Base-by-base conservation (phyloP, 768 basidiomycete species). In the Glaciozyma antarctica region DNA sequence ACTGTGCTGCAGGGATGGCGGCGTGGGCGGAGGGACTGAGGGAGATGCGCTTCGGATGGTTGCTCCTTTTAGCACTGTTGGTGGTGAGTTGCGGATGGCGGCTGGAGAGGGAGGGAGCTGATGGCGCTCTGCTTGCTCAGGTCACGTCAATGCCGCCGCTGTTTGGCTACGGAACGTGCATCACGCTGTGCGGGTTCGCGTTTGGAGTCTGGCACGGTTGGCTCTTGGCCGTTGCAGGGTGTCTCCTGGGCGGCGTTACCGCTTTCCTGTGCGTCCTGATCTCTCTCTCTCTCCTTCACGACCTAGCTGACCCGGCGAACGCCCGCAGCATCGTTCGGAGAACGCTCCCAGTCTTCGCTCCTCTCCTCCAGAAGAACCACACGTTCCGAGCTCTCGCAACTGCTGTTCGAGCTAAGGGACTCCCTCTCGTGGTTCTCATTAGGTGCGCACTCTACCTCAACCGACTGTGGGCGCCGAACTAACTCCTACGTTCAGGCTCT, bases 371-470 rank as follows among this genome's bases (percentile, higher is more conserved):
- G 0, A 55, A 34, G 10, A 22, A 66, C 7, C 38, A 34, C 19
- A 72, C 71, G 9, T 68, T 68, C 45, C 2, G 32, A 21, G 71
- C 68, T 9, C 62, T 72, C 12, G 60, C 64, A 19, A 54, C 24
- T 16, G 69, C 62, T 44, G 70, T 65, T 9, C 10, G 78, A 65
- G 82, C 84, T 21, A 88, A 86, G 75, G 90, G 90, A 22, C 78
- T 90, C 22, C 85, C 85, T n/a, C 78, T 90, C 28, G 87, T 92
- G 48, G 82, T 89, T 69, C 81, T 92, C 55, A 86, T 91, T 66
- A 84, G 68, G 57, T 64, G 58, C 30, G 60, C 10, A 16, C 17
- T 4, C 9, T 21, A 8, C 17, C 6, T 28, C 19, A 4, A 6
- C 10, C 16, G n/a, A 24, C 15, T 32, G 41, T 17, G 57, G 44